These are phyloP conservation scores for Amesomyces nigricolor DNA, from an alignment of 2,329 filamentous ascomycete species.

Conservation along the genomic window DNA sequence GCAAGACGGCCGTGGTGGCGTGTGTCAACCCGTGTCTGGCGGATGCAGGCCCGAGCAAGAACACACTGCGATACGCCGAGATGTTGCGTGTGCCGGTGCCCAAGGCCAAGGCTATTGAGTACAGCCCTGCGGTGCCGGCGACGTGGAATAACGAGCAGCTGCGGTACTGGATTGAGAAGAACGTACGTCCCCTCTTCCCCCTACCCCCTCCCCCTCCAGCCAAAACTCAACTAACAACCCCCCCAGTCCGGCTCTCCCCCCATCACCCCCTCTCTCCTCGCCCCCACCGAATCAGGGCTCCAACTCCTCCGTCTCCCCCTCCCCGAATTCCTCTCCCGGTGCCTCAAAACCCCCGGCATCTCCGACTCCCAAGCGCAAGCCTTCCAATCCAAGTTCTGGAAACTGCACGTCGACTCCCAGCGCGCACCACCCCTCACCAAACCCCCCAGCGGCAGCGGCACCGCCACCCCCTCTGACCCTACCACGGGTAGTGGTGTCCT, in stretches of 20 bases:
- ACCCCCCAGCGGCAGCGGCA: neutral
- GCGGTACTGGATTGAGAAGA: conserved; percentile 36
- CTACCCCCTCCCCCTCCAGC: neutral
- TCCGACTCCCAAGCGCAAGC: conserved; percentile 36
- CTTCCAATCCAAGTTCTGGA: conserved; percentile 40
- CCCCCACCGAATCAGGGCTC: conserved; percentile 37
- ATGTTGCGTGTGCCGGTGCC: conserved; percentile 39
- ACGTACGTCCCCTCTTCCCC: conserved; percentile 30
- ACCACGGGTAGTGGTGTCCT: neutral
- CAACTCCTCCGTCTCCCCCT: conserved; percentile 38
- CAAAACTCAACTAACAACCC: neutral
- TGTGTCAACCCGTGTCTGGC: conserved; percentile 44
- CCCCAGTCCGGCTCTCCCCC: conserved; percentile 36
- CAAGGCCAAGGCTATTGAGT: conserved; percentile 21
- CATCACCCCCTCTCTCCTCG: conserved; percentile 32
- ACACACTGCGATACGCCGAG: conserved; percentile 45
- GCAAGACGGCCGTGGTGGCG: conserved; percentile 42
- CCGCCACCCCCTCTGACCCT: neutral
- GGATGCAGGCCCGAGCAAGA: conserved; percentile 41
- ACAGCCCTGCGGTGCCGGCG: conserved; percentile 30
- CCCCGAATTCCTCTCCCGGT: conserved; percentile 38
- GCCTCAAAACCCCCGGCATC: conserved; percentile 34
- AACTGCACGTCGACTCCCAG: conserved; percentile 37
- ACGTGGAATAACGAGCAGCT: conserved; percentile 38
- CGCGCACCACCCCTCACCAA: conserved; percentile 3